Conservation (phyloP, 169 alveolate species). For the Eimeria necatrix region DNA sequence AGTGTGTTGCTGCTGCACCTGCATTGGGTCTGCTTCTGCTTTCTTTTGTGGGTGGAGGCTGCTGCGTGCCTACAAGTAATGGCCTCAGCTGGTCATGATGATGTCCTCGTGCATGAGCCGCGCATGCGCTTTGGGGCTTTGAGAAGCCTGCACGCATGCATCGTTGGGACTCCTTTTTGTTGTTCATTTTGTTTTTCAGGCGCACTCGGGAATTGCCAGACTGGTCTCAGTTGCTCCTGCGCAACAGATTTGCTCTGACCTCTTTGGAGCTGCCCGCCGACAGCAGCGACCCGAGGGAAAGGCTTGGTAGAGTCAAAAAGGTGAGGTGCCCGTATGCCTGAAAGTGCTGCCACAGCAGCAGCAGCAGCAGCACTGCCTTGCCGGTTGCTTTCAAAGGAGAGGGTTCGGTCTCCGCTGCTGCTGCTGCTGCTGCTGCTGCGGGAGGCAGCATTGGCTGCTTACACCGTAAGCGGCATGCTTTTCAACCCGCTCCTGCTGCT, state of each 20-base stretch:
- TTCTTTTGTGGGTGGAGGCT: no score
- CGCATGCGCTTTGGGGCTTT: no score
- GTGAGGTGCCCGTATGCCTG: background rate
- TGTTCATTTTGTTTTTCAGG: background rate
- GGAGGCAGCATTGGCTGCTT: no score
- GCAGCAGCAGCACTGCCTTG: background rate
- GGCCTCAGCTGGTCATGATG: no score
- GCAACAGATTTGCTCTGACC: conserved; percentile 21
- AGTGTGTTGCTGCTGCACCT: no score
- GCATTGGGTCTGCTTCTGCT: no score
- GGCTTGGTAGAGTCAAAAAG: background rate
- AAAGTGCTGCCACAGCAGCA: background rate
- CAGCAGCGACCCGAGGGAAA: background rate
- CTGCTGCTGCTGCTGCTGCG: background rate
- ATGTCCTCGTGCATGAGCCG: no score
- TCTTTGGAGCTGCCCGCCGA: conserved; percentile 12
- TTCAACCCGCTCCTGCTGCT: no score
- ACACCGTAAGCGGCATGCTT: no score
- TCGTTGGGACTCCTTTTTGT: background rate
- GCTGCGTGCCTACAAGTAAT: no score
- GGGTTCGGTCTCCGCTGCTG: no score
- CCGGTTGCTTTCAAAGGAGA: background rate
- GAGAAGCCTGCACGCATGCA: no score
- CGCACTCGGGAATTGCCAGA: background rate
- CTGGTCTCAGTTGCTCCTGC: background rate